A percentile compares a stretch with the other conserved stretches of the same genome.
Conservation (phyloP, 306 rosid genomes). For the Betula pendula region DNA sequence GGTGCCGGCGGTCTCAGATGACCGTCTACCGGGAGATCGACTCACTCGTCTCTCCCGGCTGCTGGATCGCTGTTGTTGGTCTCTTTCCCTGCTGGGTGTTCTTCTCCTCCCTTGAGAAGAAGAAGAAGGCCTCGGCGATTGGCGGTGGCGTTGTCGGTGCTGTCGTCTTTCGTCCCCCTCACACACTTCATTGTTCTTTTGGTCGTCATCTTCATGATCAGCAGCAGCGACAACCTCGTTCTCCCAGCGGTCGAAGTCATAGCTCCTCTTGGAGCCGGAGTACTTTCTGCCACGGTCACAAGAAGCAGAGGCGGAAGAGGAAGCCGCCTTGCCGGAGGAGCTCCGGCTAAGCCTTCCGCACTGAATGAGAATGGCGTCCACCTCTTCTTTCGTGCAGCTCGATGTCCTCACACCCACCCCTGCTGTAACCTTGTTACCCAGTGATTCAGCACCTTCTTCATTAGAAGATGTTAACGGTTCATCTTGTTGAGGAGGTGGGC, state of each 20-base stretch:
- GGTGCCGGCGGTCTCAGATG: slow-evolving; percentile 34
- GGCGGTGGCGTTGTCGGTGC: slow-evolving; percentile 51
- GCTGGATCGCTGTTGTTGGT: slow-evolving; percentile 63
- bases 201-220: too few relatives aligned
- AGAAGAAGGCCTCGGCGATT: slow-evolving; percentile 51
- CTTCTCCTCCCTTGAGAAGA: slow-evolving; percentile 75
- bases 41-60: slow-evolving; percentile 88
- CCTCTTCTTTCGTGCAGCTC: slow-evolving; percentile 90
- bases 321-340: slow-evolving; percentile 72
- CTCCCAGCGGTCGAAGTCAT: slow-evolving; percentile 63
- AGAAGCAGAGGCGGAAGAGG: slow-evolving; percentile 48
- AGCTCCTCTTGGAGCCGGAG: slow-evolving; percentile 84
- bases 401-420: slow-evolving; percentile 67
- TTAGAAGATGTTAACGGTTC: slow-evolving; percentile 12
- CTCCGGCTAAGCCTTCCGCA: slow-evolving; percentile 95
- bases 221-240: slow-evolving; percentile 36
- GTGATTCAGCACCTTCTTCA: not conserved
- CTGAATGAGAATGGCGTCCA: slow-evolving; percentile 89
- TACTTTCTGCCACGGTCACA: slow-evolving; percentile 58
- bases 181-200: slow-evolving; percentile 31
- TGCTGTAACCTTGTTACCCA: slow-evolving; percentile 23
- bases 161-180: slow-evolving; percentile 54
- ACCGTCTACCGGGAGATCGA: slow-evolving; percentile 78
- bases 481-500: slow-evolving; percentile 17
- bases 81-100: slow-evolving; percentile 90